Base-by-base conservation (phyloP, 441 rosid species). In the Populus hybrid region DNA sequence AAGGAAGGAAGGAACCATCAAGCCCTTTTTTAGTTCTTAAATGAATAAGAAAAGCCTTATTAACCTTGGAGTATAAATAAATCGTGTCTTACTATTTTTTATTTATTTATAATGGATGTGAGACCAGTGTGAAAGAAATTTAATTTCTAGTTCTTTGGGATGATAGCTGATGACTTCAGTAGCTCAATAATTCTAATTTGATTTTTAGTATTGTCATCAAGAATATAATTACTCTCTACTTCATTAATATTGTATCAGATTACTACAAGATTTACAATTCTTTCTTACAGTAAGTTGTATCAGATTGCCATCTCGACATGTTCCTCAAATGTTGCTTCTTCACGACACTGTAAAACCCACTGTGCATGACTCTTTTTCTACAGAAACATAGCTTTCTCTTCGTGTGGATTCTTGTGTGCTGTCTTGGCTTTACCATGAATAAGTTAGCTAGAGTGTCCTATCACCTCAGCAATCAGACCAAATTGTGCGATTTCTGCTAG, bases 381-480 rank as follows among this genome's bases (percentile, higher is more conserved):
- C 1, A 46, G 57, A 14, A 46, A 14, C 4, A 14, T 14, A 14
- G 57, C 57, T 46, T 46, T 46, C 57, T 46, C 20, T 66, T 66
- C 10, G 26, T n/a, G 71, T 35, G 24, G 50, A 23, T 24, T 64
- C 30, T 3, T 63, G 10, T 53, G 73, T 64, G 75, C 65, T 64
- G 78, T 57, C 73, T 50, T n/a, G 7, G 32, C 77, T 59, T 75
- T n/a, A 73, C 38, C 61, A 65, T 74, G 77, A 82, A 79, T 70
- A 74, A 32, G 81, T 70, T 57, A 70, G 85, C 75, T 79, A 2
- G 35, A 3, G 57, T 40, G 82, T 82, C 78, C 61, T 11, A 67
- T 82, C 84, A 64, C 36, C 70, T 26, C n/a, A 16, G 46, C 67
- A 57, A 80, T 70, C 66, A 46, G 40, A 63, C 20, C 71, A 63